Evolutionary conservation across 2,329 filamentous ascomycete genomes (phyloP).

Genomic region (Phialocephala subalpina): DNA sequence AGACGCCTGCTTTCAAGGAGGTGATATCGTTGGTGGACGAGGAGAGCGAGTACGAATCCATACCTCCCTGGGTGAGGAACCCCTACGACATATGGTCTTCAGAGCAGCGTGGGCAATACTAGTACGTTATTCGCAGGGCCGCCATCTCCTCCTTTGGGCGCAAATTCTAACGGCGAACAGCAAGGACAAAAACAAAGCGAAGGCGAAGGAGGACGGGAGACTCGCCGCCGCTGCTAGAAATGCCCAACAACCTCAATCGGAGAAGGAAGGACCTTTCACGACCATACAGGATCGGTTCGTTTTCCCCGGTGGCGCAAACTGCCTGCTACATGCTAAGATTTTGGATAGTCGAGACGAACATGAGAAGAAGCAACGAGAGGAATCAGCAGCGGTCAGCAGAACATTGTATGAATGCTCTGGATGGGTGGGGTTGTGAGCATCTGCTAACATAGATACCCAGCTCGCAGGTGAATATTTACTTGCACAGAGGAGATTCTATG

Average conservation of each 20-base stretch:
- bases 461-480: background rate
- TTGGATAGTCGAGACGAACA: slow-evolving; percentile 3
- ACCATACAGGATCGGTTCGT: background rate
- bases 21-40: background rate
- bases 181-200: background rate
- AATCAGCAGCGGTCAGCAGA: background rate
- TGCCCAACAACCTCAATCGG: background rate
- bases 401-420: background rate
- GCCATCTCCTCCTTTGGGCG: background rate
- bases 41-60: too few relatives aligned
- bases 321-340: background rate
- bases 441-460: background rate
- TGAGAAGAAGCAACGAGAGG: slow-evolving; percentile 6
- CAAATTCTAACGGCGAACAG: background rate
- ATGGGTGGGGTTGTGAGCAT: background rate
- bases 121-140: background rate
- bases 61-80: too few relatives aligned
- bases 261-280: background rate
- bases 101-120: background rate
- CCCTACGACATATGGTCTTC: background rate
- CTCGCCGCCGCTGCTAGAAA: background rate
- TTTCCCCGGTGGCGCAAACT: background rate
- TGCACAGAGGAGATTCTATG: background rate
- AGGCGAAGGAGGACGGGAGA: slow-evolving; percentile 7
- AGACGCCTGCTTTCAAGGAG: background rate